phyloP scores from a whole-genome alignment of 2,329 filamentous ascomycete species.

The Bisporella sp. region DNA sequence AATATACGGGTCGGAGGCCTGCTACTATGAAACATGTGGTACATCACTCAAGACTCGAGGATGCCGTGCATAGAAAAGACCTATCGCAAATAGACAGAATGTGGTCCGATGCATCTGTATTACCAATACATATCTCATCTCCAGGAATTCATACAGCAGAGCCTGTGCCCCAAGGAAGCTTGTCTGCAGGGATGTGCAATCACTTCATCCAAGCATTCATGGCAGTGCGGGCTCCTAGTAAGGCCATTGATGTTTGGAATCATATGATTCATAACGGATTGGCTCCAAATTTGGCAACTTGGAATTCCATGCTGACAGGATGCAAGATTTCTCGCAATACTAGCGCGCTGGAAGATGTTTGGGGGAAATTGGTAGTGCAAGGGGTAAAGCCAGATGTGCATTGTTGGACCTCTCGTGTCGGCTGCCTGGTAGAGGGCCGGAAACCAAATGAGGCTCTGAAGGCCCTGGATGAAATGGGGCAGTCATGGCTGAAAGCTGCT shows the following conservation, averaged over 20 bases:
- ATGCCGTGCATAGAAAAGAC: constrained; percentile 18
- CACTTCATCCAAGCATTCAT: constrained; percentile 41
- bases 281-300: constrained; percentile 56
- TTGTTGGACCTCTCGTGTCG: constrained; percentile 66
- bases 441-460: constrained; percentile 49
- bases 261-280: constrained; percentile 46
- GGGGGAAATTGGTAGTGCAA: constrained; percentile 53
- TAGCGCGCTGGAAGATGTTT: constrained; percentile 57
- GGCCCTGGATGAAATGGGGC: constrained; percentile 60
- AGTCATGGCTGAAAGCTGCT: constrained; percentile 40
- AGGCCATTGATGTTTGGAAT: constrained; percentile 50
- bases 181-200: constrained; percentile 31
- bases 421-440: constrained; percentile 53
- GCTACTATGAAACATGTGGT: too few species aligned
- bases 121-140: constrained; percentile 12
- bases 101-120: constrained; percentile 18
- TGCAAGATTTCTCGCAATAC: constrained; percentile 54
- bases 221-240: constrained; percentile 31
- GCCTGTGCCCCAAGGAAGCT: constrained; percentile 3
- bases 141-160: neutral
- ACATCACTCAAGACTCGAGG: constrained; percentile 11
- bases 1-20: too few species aligned
- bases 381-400: constrained; percentile 53
- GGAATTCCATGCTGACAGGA: constrained; percentile 67
- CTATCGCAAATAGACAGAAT: constrained; percentile 14